phyloP scores from a whole-genome alignment of 768 basidiomycete genomes.

The Dioszegia aurantiaca region DNA sequence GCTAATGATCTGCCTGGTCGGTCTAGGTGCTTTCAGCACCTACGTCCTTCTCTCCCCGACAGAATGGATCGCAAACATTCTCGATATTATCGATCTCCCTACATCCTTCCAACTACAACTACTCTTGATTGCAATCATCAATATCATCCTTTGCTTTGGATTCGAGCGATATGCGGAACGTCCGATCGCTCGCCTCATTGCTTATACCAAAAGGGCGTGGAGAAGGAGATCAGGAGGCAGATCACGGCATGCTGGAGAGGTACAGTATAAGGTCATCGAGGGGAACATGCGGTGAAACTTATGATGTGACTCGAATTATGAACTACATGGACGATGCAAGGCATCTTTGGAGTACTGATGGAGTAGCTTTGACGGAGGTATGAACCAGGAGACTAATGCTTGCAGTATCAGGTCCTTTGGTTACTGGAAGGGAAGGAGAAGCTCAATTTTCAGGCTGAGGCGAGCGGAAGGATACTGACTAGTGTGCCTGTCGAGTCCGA shows the following conservation, averaged over 20 bases:
- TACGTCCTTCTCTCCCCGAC: slow-evolving; percentile 74
- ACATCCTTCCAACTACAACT: slow-evolving; percentile 66
- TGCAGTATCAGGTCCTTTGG: no score
- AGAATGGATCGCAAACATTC: slow-evolving; percentile 58
- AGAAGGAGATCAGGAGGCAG: slow-evolving; percentile 30
- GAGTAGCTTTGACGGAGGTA: no score
- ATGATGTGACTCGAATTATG: no score
- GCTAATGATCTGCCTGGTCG: slow-evolving; percentile 73
- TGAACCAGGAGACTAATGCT: no score
- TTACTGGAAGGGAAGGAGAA: no score
- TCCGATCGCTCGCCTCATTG: slow-evolving; percentile 46
- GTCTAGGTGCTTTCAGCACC: slow-evolving; percentile 69
- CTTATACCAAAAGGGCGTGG: slow-evolving; percentile 43
- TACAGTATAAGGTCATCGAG: slow-evolving; percentile 78
- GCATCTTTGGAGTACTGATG: no score
- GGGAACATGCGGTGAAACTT: slow-evolving; percentile 49
- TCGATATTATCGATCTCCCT: slow-evolving; percentile 77
- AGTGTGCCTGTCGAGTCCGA: no score
- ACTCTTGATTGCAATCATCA: slow-evolving; percentile 65
- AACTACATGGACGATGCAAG: no score
- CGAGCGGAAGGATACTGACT: no score
- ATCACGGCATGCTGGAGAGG: slow-evolving; percentile 47
- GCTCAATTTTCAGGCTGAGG: no score
- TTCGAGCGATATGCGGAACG: slow-evolving; percentile 62
- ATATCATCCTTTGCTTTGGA: slow-evolving; percentile 66